Evolutionary conservation across 305 asterid species (phyloP).

Genomic region (Fraxinus floribunda): DNA sequence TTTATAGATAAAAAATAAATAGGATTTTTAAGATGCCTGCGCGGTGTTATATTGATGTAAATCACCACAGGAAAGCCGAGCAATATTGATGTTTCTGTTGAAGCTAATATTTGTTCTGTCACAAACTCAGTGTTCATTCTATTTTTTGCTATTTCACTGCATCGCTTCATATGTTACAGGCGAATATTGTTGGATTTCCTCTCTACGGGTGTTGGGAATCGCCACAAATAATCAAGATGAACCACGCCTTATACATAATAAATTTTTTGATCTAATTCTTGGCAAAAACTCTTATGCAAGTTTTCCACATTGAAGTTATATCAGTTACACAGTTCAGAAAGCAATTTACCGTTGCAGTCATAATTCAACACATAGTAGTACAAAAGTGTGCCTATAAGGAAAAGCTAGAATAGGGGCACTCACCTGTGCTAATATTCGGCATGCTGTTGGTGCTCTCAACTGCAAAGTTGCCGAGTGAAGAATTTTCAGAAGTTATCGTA

Average conservation of each 20-base stretch:
- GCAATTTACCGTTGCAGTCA: neutral
- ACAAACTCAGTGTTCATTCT: neutral
- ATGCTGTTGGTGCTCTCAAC: conserved; percentile 1
- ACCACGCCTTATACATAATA: neutral
- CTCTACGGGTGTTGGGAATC: neutral
- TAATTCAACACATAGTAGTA: neutral
- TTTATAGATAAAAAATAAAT: neutral
- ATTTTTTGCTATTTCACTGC: neutral
- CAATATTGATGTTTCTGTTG: neutral
- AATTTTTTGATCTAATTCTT: conserved; percentile 1
- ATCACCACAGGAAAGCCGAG: conserved; percentile 1
- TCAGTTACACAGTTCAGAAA: conserved; percentile 5
- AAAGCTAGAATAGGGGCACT: conserved; percentile 20
- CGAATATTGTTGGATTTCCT: neutral
- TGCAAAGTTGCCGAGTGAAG: conserved; percentile 22
- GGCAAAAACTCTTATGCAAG: conserved; percentile 15
- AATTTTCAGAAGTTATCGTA: conserved; percentile 24
- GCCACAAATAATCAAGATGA: neutral
- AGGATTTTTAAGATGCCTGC: neutral
- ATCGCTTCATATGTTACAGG: conserved; percentile 5
- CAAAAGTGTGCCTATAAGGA: neutral
- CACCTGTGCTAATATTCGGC: conserved; percentile 28
- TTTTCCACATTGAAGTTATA: conserved; percentile 9
- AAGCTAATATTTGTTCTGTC: neutral
- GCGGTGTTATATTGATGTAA: neutral